Conservation (phyloP, 106 monocot species). For the Chionographis japonica region DNA sequence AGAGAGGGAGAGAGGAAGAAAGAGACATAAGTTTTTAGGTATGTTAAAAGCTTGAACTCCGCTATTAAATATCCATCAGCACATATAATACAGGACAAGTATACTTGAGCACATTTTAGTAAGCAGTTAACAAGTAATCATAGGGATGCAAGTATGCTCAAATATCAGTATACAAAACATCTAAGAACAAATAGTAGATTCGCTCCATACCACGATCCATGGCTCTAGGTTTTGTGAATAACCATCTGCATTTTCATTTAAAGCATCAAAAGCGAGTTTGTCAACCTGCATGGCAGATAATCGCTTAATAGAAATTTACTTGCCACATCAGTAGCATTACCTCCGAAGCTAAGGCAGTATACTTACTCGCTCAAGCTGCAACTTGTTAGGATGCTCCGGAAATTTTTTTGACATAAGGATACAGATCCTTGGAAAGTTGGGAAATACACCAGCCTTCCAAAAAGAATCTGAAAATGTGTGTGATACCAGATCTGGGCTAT, state of each 20-base stretch:
- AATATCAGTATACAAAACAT: not conserved
- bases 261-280: constrained; percentile 74
- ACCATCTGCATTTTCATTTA: constrained; percentile 77
- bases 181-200: not conserved
- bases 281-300: constrained; percentile 60
- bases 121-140: not conserved
- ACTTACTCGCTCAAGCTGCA: constrained; percentile 83
- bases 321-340: not conserved
- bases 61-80: too few relatives aligned
- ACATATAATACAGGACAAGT: too few relatives aligned
- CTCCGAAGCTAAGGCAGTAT: not conserved
- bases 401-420: constrained; percentile 78
- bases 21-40: too few relatives aligned
- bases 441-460: constrained; percentile 85
- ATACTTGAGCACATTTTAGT: too few relatives aligned
- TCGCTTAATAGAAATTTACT: not conserved
- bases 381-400: constrained; percentile 89
- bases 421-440: constrained; percentile 80
- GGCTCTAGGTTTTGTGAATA: constrained; percentile 88
- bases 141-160: not conserved
- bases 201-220: constrained; percentile 71
- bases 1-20: too few relatives aligned
- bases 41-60: too few relatives aligned
- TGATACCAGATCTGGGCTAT: constrained; percentile 60
- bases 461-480: constrained; percentile 78